These are phyloP conservation scores for Phytophthora pseudosyringae DNA, from an alignment of 352 stramenopile genomes.

Conservation along the genomic window DNA sequence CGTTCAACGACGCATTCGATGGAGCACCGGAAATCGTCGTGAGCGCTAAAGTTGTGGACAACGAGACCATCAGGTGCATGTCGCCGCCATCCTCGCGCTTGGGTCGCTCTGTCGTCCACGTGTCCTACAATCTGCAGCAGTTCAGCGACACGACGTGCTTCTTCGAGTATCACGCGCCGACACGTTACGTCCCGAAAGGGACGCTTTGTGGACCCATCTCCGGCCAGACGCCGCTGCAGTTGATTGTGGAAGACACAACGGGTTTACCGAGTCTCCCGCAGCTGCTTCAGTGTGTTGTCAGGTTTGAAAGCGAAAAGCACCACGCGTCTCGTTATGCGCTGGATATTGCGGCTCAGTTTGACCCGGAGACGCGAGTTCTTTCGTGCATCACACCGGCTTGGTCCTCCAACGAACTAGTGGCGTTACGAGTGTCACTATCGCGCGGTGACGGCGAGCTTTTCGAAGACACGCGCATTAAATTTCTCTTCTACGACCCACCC, in stretches of 20 bases:
- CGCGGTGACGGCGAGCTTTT: constrained; percentile 39
- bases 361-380: constrained; percentile 39
- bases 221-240: constrained; percentile 53
- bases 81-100: constrained; percentile 42
- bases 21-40: constrained; percentile 50
- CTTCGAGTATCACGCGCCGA: constrained; percentile 73
- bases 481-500: constrained; percentile 77
- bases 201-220: constrained; percentile 65
- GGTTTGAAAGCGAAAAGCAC: constrained; percentile 53
- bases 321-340: constrained; percentile 7
- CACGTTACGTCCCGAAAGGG: constrained; percentile 46
- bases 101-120: constrained; percentile 51
- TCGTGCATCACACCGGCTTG: constrained; percentile 54
- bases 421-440: constrained; percentile 43
- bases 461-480: constrained; percentile 53
- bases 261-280: constrained; percentile 50
- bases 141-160: constrained; percentile 70
- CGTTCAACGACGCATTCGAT: constrained; percentile 43
- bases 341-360: constrained; percentile 51
- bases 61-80: constrained; percentile 57
- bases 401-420: constrained; percentile 66
- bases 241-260: constrained; percentile 47
- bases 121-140: constrained; percentile 80
- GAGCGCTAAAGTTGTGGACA: constrained; percentile 57
- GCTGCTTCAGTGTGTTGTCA: constrained; percentile 50